Conservation (phyloP, 495 filamentous ascomycete species). For the Letharia columbiana region DNA sequence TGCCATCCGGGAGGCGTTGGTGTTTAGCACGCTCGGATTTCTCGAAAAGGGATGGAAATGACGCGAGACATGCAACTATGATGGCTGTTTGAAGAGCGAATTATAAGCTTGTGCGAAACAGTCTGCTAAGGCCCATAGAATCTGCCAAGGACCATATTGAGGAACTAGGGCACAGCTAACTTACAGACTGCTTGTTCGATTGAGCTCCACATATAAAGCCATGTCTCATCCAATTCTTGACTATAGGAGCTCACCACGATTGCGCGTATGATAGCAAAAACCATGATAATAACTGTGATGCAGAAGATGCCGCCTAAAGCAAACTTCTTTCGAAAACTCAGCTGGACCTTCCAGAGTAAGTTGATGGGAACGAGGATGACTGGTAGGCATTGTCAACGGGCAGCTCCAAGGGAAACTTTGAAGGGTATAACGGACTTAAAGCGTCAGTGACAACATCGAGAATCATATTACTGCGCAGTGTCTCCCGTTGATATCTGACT, state of each 20-base stretch:
- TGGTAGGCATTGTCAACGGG: neutral
- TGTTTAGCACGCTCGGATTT: neutral
- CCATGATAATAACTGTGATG: neutral
- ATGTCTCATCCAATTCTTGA: neutral
- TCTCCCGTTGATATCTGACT: neutral
- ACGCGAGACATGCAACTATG: neutral
- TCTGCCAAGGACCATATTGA: no score
- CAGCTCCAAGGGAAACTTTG: neutral
- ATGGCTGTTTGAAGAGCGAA: neutral
- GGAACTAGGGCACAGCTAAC: neutral
- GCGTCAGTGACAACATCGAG: neutral
- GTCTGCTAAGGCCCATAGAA: neutral
- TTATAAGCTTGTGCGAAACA: neutral
- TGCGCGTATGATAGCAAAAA: neutral
- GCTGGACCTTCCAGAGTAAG: neutral
- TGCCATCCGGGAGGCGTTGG: neutral
- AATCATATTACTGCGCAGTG: neutral
- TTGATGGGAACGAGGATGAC: neutral
- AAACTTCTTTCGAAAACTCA: neutral
- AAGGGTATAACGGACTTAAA: neutral
- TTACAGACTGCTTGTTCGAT: neutral
- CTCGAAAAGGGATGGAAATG: neutral
- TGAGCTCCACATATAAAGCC: neutral
- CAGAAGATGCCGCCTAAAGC: neutral
- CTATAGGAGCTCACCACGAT: neutral